These are phyloP conservation scores for Pyrrhoderma lamaoense DNA, from an alignment of 1,284 basidiomycete genomes.

Conservation along the genomic window DNA sequence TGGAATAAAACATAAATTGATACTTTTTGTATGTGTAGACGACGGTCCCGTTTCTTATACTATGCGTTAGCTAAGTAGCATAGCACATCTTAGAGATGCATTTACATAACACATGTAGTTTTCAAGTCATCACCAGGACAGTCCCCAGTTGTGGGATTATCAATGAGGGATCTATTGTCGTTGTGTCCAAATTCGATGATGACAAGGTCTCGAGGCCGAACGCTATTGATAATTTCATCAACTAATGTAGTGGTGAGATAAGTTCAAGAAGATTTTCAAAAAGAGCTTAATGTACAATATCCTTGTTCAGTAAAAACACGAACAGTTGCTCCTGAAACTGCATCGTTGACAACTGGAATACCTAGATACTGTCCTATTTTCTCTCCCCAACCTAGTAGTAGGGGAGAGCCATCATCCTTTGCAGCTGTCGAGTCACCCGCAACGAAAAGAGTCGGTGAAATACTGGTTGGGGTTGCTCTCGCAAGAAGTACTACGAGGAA, in stretches of 20 bases:
- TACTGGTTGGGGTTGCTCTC: background rate
- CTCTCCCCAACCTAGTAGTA: constrained; percentile 37
- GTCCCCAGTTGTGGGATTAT: constrained; percentile 25
- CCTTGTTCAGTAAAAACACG: constrained; percentile 42
- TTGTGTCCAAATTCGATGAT: constrained; percentile 42
- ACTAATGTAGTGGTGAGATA: constrained; percentile 17
- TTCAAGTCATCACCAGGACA: constrained; percentile 22
- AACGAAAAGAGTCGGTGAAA: constrained; percentile 33
- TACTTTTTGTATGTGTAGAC: constrained; percentile 9
- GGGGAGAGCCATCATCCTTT: constrained; percentile 22
- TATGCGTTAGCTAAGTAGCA: background rate
- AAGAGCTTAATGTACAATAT: constrained; percentile 21
- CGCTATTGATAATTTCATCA: constrained; percentile 25
- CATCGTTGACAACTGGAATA: constrained; percentile 37
- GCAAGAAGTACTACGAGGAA: background rate
- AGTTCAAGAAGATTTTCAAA: background rate
- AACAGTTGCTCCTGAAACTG: constrained; percentile 39
- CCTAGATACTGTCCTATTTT: constrained; percentile 36
- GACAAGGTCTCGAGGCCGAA: constrained; percentile 32
- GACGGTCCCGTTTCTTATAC: constrained; percentile 16
- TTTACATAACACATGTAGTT: constrained; percentile 25
- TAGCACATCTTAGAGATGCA: background rate
- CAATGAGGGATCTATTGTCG: constrained; percentile 27
- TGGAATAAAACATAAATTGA: background rate
- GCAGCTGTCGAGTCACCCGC: constrained; percentile 38